Percentiles rank a stretch among this genome's conserved stretches.
Evolutionary conservation across 768 basidiomycete species (phyloP).

Genomic region (Tremella yokohamensis): DNA sequence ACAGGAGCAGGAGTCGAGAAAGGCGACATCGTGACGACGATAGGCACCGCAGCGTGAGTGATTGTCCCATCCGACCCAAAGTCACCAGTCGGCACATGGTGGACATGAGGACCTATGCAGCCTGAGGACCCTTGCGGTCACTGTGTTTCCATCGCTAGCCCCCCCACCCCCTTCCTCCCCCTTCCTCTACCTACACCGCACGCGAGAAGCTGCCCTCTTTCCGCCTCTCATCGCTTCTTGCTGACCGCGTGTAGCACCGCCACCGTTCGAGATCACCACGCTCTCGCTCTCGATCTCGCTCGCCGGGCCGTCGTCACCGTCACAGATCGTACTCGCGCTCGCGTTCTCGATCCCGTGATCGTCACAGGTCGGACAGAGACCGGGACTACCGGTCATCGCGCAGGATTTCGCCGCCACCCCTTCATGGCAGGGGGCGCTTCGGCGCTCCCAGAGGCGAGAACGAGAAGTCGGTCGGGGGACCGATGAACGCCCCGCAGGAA

Average conservation of each 20-base stretch:
- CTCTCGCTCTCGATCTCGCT: slow-evolving; percentile 52
- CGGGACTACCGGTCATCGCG: slow-evolving; percentile 13
- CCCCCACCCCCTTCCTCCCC: no score
- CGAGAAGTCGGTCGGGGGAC: slow-evolving; percentile 23
- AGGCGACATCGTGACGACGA: slow-evolving; percentile 48
- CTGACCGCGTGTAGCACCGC: slow-evolving; percentile 54
- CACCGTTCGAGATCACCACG: slow-evolving; percentile 54
- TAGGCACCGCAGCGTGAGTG: slow-evolving; percentile 58
- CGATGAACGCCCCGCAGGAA: slow-evolving; percentile 56
- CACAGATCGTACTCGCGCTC: slow-evolving; percentile 54
- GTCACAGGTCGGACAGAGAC: slow-evolving; percentile 15
- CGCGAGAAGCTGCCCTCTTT: not conserved
- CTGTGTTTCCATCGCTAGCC: not conserved
- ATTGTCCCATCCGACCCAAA: not conserved
- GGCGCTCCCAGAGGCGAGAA: slow-evolving; percentile 20
- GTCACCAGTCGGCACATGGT: no score
- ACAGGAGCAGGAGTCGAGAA: slow-evolving; percentile 38
- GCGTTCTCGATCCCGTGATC: slow-evolving; percentile 59
- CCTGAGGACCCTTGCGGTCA: slow-evolving; percentile 19
- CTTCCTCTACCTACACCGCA: no score
- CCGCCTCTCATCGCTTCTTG: not conserved
- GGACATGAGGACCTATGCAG: no score
- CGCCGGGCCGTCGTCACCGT: slow-evolving; percentile 38
- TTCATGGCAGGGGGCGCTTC: slow-evolving; percentile 22
- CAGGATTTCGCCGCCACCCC: slow-evolving; percentile 15